Evolutionary conservation across 495 filamentous ascomycete species (phyloP), one percentile per base, ranked within the genome.

Genomic region (Hypoxylon intermedium): DNA sequence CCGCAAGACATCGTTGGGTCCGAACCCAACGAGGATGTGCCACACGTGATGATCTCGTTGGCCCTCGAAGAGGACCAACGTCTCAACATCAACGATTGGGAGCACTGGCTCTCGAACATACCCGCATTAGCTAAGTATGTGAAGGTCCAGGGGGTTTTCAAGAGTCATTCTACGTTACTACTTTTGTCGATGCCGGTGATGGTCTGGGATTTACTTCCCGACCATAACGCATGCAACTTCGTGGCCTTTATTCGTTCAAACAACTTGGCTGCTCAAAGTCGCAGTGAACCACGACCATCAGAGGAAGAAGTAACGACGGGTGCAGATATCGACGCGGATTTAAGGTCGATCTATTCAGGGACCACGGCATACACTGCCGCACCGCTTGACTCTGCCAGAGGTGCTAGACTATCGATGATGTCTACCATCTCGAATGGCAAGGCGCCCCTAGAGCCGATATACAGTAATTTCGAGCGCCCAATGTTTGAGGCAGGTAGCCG

Each of bases 41-140:
- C 81, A 1, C 77, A 80, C 46, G 80, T 83, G 26, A 75, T 83
- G 70, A 77, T 83, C 21, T 81, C 80, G 0, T 58, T 83, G 15
- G 81, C 81, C 2, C 71, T 83, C 1, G 79, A 82, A 61, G 76
- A 77, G 15, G 77, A 83, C 30, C 77, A 82, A 28, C 61, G 68
- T 5, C 59, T 82, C 1, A 72, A 80, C 34, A 53, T 80, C 19
- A 72, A 77, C 11, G 75, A 74, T 21, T 82, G 79, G 79, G 72
- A 78, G 40, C 63, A 74, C 7, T 82, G 78, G 79, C 69, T 83
- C 47, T 65, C 70, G 5, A 67, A 47, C 15, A 72, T 80, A 34
- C 81, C 81, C 5, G 77, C 76, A 7, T 57, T 82, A 9, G 78
- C 79, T 26, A 77, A 78, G 45, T 78, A 80, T 54, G 80, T 77